These are phyloP conservation scores for Leucocoprinus birnbaumii DNA, from an alignment of 768 basidiomycete species.

Conservation along the genomic window DNA sequence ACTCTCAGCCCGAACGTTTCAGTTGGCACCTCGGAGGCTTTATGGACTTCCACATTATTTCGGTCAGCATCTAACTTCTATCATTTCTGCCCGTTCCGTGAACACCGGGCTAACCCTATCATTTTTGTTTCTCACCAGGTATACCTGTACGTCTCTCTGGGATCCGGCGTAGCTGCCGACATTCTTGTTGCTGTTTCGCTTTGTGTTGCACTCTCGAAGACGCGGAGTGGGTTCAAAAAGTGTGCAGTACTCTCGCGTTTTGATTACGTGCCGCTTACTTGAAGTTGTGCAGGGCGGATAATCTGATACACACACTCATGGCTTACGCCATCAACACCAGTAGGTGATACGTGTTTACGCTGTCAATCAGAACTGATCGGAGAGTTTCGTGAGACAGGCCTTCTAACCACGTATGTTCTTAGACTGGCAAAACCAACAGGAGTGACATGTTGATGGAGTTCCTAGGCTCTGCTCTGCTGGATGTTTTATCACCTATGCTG, in stretches of 20 bases:
- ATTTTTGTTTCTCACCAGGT: too few relatives aligned
- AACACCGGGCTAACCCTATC: too few relatives aligned
- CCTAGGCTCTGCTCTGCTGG: conserved; percentile 20
- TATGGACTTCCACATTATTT: neutral
- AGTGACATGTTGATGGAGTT: too few relatives aligned
- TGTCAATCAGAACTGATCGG: neutral
- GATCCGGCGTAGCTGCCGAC: conserved; percentile 19
- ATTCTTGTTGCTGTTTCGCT: conserved; percentile 19
- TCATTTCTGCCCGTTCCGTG: too few relatives aligned
- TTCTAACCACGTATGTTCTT: conserved; percentile 20
- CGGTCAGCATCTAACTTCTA: neutral
- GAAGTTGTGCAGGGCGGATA: conserved; percentile 21
- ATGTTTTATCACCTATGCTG: conserved; percentile 22
- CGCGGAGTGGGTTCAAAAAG: conserved; percentile 23
- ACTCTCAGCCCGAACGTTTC: neutral
- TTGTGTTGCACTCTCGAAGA: conserved; percentile 18
- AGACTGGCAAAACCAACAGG: too few relatives aligned
- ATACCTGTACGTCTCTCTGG: conserved; percentile 22
- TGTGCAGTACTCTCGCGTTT: too few relatives aligned
- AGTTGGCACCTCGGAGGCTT: neutral
- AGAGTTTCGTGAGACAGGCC: conserved; percentile 12
- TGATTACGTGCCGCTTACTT: too few relatives aligned
- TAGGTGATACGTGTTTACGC: conserved; percentile 9
- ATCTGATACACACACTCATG: conserved; percentile 20
- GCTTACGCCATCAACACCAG: conserved; percentile 22